A percentile compares a stretch with the other conserved stretches of the same genome.
Evolutionary conservation across 2,329 filamentous ascomycete genomes (phyloP).

Genomic region (Pseudocercospora cruenta): DNA sequence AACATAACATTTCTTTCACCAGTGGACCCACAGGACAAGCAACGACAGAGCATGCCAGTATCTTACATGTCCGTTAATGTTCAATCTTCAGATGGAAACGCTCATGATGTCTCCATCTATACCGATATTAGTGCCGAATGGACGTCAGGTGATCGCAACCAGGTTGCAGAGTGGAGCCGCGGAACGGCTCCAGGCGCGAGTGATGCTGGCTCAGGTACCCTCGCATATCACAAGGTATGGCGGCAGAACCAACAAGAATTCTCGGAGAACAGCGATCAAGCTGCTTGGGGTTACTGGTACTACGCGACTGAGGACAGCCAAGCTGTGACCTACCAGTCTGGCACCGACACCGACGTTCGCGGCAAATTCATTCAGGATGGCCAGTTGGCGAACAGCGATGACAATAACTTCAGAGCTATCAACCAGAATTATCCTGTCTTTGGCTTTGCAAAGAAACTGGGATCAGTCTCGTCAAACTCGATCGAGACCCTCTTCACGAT

Average conservation of each 20-base stretch:
- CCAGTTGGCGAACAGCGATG: conserved; percentile 49
- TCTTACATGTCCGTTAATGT: conserved; percentile 71
- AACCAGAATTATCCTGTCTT: conserved; percentile 57
- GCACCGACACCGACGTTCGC: conserved; percentile 51
- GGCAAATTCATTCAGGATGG: conserved; percentile 50
- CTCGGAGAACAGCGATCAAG: conserved; percentile 52
- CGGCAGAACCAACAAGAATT: conserved; percentile 54
- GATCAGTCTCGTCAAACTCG: conserved; percentile 44
- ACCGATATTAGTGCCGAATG: conserved; percentile 71
- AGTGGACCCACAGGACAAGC: conserved; percentile 67
- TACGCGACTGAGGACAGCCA: conserved; percentile 50
- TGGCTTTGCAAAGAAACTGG: conserved; percentile 54
- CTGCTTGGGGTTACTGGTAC: conserved; percentile 60
- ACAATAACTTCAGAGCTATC: conserved; percentile 56
- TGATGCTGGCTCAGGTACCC: conserved; percentile 25
- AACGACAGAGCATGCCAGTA: conserved; percentile 69
- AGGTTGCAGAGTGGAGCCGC: conserved; percentile 66
- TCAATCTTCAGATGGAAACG: conserved; percentile 62
- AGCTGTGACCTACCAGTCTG: conserved; percentile 53
- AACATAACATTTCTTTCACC: conserved; percentile 73
- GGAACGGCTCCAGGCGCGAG: conserved; percentile 38
- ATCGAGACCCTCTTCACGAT: conserved; percentile 54
- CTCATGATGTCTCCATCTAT: conserved; percentile 71
- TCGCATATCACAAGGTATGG: conserved; percentile 65
- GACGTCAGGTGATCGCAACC: conserved; percentile 64